Percentiles rank a stretch among this genome's conserved stretches.
Conservation (phyloP, 2,329 filamentous ascomycete species). For the Colletotrichum abscissum region DNA sequence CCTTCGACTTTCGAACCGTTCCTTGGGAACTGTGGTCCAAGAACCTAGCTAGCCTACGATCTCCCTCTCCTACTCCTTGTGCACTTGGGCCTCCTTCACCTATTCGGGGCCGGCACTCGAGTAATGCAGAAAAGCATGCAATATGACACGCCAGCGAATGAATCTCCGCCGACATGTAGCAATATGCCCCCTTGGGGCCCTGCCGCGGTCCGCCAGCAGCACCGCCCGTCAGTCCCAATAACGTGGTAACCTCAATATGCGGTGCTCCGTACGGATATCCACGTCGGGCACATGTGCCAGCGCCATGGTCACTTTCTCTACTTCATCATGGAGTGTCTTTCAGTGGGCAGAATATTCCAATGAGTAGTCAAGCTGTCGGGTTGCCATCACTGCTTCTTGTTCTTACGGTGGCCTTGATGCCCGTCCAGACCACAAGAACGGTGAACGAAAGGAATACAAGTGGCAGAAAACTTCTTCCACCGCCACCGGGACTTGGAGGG, state of each 20-base stretch:
- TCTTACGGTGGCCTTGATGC: neutral
- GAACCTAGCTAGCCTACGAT: conserved; percentile 17
- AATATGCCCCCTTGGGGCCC: neutral
- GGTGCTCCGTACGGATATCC: neutral
- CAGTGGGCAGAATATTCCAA: neutral
- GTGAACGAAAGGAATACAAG: neutral
- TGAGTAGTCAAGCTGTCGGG: neutral
- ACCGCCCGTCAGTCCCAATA: conserved; percentile 5
- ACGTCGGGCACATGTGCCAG: conserved; percentile 1
- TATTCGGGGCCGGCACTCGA: conserved; percentile 6
- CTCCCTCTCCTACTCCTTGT: neutral
- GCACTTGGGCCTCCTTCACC: neutral
- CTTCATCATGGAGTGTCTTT: neutral
- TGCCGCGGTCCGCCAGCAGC: neutral
- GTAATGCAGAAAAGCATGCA: neutral
- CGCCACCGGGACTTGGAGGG: neutral
- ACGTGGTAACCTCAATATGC: conserved; percentile 17
- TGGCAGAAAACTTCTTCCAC: neutral
- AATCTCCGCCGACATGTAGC: neutral
- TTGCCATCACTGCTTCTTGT: neutral
- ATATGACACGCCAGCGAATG: neutral
- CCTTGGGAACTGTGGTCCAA: conserved; percentile 7
- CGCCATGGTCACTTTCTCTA: neutral
- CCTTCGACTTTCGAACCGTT: neutral
- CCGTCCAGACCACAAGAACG: neutral